Evolutionary conservation across 345 rosid genomes (phyloP), one percentile per base, ranked within the genome.

Genomic region (Acer saccharum): DNA sequence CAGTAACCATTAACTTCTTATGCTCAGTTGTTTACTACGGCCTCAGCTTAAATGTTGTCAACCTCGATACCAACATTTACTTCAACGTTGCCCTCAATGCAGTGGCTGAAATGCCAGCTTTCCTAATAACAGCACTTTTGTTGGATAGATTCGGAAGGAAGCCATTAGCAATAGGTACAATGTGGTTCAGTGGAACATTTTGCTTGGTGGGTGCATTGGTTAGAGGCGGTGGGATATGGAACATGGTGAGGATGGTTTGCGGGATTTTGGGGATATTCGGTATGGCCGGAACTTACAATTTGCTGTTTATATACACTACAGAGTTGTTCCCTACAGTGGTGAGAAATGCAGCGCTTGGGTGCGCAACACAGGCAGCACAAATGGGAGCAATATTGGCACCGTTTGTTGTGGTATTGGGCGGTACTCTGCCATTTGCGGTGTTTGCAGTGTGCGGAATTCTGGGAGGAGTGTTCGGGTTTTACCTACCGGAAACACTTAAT

Each of bases 351-450:
- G 97, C 99, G 0, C 89, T 95, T 14, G 98, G 99, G 1, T 86
- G 90, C 21, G 91, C 97, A 3, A 85, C 99, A 25, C 99, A 93
- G 72, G 92, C 94, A 8, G 80, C 92, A 3, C 97, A 95, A 67
- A 87, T 92, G 89, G 98, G 99, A 35, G 99, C 99, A 14, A 93
- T 95, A 18, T 70, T 93, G 76, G 94, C 96, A 16, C 99, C 99
- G 0, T 66, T 95, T 29, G 96, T 95, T 76, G 99, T 95, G 79
- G 93, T 90, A 77, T 69, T 89, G 81, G 97, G 97, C 0, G 93
- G 92, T 0, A 84, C 83, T 4, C 32, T 88, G 9, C 97, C 99
- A 6, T 95, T 95, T 79, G 77, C 87, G 0, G 89, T 93, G 61
- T 95, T 95, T 69, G 90, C 88, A 13, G 79, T 77, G 7, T 93